Evolutionary conservation across 371 early-diverging fungal species (phyloP).

Genomic region (Homolaphlyctis polyrhiza): DNA sequence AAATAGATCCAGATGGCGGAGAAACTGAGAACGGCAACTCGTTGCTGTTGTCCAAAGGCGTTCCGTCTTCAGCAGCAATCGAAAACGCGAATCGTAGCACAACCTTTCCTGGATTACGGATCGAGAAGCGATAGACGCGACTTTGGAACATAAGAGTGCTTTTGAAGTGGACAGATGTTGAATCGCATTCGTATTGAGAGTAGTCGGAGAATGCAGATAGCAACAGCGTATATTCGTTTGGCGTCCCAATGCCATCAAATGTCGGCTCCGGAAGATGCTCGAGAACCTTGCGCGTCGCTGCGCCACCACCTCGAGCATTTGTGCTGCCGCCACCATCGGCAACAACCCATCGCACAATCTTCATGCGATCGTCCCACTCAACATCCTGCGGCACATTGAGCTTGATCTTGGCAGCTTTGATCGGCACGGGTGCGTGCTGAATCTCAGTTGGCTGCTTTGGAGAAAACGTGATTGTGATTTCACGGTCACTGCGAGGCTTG

Average conservation of each 20-base stretch:
- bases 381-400: constrained; percentile 17
- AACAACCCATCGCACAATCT: constrained; percentile 31
- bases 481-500: constrained; percentile 26
- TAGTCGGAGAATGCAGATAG: constrained; percentile 44
- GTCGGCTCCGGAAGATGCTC: constrained; percentile 38
- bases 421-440: constrained; percentile 12
- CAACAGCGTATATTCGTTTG: constrained; percentile 22
- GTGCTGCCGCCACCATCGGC: constrained; percentile 9
- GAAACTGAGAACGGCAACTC: constrained; percentile 35
- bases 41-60: constrained; percentile 8
- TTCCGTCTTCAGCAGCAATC: constrained; percentile 25
- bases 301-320: constrained; percentile 5
- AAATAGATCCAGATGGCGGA: constrained; percentile 30
- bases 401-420: constrained; percentile 29
- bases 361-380: constrained; percentile 46
- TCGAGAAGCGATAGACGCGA: constrained; percentile 32
- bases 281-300: constrained; percentile 24
- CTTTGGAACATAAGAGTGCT: constrained; percentile 51
- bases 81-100: constrained; percentile 22
- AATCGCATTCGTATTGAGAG: constrained; percentile 38
- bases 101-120: constrained; percentile 42
- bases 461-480: constrained; percentile 29
- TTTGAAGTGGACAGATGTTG: constrained; percentile 37
- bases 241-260: constrained; percentile 17
- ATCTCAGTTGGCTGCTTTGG: constrained; percentile 30